Evolutionary conservation across 2,329 filamentous ascomycete species (phyloP).

Genomic region (Stagonosporopsis chrysanthemi): DNA sequence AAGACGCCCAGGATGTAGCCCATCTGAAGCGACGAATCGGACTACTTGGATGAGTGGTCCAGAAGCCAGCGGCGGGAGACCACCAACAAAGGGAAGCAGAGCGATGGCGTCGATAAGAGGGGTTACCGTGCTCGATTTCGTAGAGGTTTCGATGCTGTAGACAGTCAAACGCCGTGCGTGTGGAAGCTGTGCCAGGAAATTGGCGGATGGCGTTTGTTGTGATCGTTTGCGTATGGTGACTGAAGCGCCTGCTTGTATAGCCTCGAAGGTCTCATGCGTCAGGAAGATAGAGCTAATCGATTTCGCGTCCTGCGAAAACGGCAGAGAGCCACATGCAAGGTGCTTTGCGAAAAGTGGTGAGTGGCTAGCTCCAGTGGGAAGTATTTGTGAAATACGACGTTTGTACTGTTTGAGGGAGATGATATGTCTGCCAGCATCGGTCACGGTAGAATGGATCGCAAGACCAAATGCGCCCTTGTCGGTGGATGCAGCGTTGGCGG

Average conservation of each 20-base stretch:
- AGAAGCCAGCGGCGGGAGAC: constrained; percentile 37
- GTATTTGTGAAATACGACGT: constrained; percentile 32
- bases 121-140: constrained; percentile 22
- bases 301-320: constrained; percentile 31
- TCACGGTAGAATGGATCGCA: constrained; percentile 25
- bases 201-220: constrained; percentile 20
- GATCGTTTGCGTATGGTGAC: constrained; percentile 24
- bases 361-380: constrained; percentile 32
- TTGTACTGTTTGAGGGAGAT: constrained; percentile 37
- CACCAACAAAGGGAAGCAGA: constrained; percentile 37
- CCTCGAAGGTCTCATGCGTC: constrained; percentile 30
- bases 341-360: constrained; percentile 47
- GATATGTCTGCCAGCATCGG: constrained; percentile 26
- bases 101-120: constrained; percentile 39
- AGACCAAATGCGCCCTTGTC: constrained; percentile 39
- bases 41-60: constrained; percentile 33
- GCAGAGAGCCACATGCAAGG: constrained; percentile 40
- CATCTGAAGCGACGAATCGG: constrained; percentile 38
- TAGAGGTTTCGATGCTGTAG: constrained; percentile 28
- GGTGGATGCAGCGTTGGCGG: not conserved
- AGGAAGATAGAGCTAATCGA: constrained; percentile 37
- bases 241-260: constrained; percentile 27
- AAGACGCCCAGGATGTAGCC: constrained; percentile 37
- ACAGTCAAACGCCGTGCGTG: constrained; percentile 29
- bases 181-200: constrained; percentile 35